Conservation (phyloP, 2,329 filamentous ascomycete genomes). For the Magnaporthiopsis poae region DNA sequence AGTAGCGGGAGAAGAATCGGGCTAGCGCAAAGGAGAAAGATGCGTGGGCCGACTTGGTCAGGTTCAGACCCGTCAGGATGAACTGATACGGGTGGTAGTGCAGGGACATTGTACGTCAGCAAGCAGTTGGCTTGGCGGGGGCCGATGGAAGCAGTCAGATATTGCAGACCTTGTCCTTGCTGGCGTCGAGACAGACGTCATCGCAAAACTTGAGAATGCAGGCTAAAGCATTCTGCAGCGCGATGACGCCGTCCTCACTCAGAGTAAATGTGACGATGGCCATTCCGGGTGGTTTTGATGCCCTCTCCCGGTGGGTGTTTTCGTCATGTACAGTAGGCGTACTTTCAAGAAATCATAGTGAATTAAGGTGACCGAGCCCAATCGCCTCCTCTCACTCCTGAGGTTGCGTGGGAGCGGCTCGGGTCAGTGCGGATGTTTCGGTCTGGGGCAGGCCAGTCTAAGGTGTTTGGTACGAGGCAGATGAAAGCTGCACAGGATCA, state of each 20-base stretch:
- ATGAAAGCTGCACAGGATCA: background rate
- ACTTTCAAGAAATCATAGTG: background rate
- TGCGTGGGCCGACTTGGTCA: constrained; percentile 71
- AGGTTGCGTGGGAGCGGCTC: too few relatives aligned
- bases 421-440: background rate
- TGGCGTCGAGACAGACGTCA: constrained; percentile 64
- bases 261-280: constrained; percentile 62
- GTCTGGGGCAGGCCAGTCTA: background rate
- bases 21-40: constrained; percentile 58
- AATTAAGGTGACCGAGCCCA: background rate
- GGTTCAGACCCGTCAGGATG: constrained; percentile 64
- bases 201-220: constrained; percentile 75
- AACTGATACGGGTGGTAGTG: constrained; percentile 39
- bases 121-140: background rate
- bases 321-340: background rate
- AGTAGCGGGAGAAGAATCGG: constrained; percentile 65
- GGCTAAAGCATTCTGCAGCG: constrained; percentile 61
- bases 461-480: too few relatives aligned
- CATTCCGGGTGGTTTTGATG: constrained; percentile 29
- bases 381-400: background rate
- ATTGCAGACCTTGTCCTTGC: constrained; percentile 50
- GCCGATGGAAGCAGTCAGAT: background rate
- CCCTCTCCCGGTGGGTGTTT: background rate
- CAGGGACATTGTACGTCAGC: background rate
- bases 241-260: constrained; percentile 60